A percentile compares a stretch with the other conserved stretches of the same genome.
These are phyloP conservation scores for Hymenochaete sp. DNA, from an alignment of 1,284 basidiomycete species.

Conservation along the genomic window DNA sequence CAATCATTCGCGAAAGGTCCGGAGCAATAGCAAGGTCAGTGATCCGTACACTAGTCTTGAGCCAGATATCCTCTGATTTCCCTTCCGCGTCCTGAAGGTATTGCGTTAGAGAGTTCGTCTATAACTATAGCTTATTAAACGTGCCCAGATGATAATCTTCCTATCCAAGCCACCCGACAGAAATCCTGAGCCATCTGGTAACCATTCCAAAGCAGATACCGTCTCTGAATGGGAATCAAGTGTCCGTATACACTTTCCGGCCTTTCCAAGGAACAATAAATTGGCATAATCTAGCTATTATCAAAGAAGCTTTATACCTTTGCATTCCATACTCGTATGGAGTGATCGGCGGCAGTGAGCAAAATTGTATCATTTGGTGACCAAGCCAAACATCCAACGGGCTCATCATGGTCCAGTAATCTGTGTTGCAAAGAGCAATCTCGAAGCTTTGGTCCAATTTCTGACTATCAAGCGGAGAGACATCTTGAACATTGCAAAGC, in stretches of 20 bases:
- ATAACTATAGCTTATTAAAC: constrained; percentile 22
- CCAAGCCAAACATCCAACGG: constrained; percentile 82
- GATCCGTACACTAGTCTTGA: constrained; percentile 72
- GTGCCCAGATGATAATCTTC: constrained; percentile 83
- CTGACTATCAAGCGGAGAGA: constrained; percentile 34
- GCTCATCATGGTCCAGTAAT: constrained; percentile 66
- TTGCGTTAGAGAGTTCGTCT: neutral
- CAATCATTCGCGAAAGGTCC: constrained; percentile 76
- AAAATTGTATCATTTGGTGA: constrained; percentile 79
- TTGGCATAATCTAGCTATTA: neutral
- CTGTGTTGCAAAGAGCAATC: constrained; percentile 54
- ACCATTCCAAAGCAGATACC: constrained; percentile 82
- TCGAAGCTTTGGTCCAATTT: constrained; percentile 40
- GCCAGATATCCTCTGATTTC: constrained; percentile 61
- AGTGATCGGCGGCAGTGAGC: constrained; percentile 71
- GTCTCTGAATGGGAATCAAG: constrained; percentile 73
- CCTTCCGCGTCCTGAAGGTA: constrained; percentile 61
- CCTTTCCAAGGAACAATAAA: constrained; percentile 34
- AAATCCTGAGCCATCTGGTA: constrained; percentile 84
- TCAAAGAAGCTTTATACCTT: constrained; percentile 47
- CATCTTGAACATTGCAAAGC: neutral
- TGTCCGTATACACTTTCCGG: constrained; percentile 55
- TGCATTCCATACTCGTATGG: constrained; percentile 82
- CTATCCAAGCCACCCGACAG: constrained; percentile 87
- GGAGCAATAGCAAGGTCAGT: constrained; percentile 84